Base-by-base conservation (phyloP, 2,329 filamentous ascomycete species). In the Xylaria sp. region DNA sequence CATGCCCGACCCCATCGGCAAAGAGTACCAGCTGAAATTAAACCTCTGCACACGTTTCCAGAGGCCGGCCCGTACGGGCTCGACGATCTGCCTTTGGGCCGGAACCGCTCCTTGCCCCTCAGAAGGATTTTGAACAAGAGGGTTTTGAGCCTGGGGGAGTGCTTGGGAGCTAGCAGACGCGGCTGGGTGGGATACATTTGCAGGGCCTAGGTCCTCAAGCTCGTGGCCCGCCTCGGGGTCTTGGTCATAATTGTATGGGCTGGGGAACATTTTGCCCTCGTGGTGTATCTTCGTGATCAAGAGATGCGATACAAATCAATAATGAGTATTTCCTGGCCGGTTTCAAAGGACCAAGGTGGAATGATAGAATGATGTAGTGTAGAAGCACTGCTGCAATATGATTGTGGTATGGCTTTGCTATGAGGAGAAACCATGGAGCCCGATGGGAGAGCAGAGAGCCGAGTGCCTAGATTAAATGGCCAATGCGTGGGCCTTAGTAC, bases 21-120 rank as follows among this genome's bases (percentile, higher is more conserved):
- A 58, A 27, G 24, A 19, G 53, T 45, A 64, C 54, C 54, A 64
- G 19, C 54, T 17, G 24, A 64, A 59, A 24, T 64, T 45, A 34
- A 59, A 30, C 34, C n/a, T n/a, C 24, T 53, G 42, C 7, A 64
- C 9, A 14, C 21, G 12, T 19, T 2, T 1, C 34, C 53, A 53
- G 32, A 39, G 17, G 24, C 54, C n/a, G 4, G 9, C 4, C 2
- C 21, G 8, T 21, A 30, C 11, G 30, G 45, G 39, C 12, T 51
- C 42, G 11, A 30, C 42, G 34, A 36, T 36, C 34, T 27, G 30
- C 4, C 24, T 27, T 27, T 27, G 24, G 24, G 24, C 24, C 4
- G 24, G 24, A 4, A 27, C 24, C 24, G 2, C 24, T 27, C 24
- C 24, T 27, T 27, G 24, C 24, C 24, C 24, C 24, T 27, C 24